Evolutionary conservation across 2,329 filamentous ascomycete genomes (phyloP), one percentile per base, ranked within the genome.

Genomic region (Botryotinia globosa): DNA sequence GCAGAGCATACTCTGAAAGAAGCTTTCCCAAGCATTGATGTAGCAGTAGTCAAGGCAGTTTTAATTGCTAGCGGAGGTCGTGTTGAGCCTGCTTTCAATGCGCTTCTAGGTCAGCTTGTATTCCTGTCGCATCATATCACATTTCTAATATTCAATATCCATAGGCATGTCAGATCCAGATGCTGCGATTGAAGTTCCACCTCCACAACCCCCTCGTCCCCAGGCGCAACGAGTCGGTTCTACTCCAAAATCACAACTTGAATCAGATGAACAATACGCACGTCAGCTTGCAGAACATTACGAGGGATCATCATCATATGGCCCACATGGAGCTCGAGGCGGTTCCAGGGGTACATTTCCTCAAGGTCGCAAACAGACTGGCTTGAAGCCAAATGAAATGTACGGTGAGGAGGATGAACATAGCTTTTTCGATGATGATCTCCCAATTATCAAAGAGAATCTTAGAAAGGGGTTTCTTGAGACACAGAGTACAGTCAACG

Each of bases 1-100:
- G 94, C 94, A 65, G 92, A 95, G 82, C 88, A 89, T 78, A 98
- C 94, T 5, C 86, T 99, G 72, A 95, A 93, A 81, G 96, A 99
- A 82, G 96, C 96, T 0, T 99, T 99, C 79, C 96, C 96, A 0
- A 87, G 85, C 72, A 92, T 98, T 74, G 96, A 99, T 71, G 81
- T 84, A 12, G 82, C 89, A 62, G 92, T 99, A 64, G 88, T 99
- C 82, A 97, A 91, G 82, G 96, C 96, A 44, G 92, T 99, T 0
- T 84, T 99, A 76, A 87, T 88, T 37, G 96, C 96, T 22, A 98
- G 96, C 81, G 87, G 90, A 73, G 95, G 94, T 74, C 90, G 91
- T 79, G 90, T 98, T 65, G 96, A 99, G 82, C 92, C 94, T 45
- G 95, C 96, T 22, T 99, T 99, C 84, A 96, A 98, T 83, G 96